A percentile compares a stretch with the other conserved stretches of the same genome.
These are phyloP conservation scores for Drechslerella dactyloides DNA, from an alignment of 2,329 filamentous ascomycete genomes.

Conservation along the genomic window DNA sequence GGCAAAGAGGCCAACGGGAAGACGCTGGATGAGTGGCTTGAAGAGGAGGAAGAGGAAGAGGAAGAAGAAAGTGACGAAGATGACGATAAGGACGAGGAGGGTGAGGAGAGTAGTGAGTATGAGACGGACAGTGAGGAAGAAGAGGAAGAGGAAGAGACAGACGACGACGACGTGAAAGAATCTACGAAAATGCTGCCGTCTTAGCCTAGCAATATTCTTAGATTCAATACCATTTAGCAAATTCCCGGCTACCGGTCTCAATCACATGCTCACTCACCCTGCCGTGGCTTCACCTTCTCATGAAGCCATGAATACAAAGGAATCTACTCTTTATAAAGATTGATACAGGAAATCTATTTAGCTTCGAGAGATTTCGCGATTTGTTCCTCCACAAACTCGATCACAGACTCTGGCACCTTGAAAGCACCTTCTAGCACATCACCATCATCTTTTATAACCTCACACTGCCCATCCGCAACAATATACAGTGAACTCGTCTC, in stretches of 20 bases:
- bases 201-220: constrained; percentile 4
- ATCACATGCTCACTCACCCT: neutral
- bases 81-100: constrained; percentile 59
- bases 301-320: no score
- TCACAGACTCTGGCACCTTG: constrained; percentile 5
- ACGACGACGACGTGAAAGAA: constrained; percentile 58
- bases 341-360: constrained; percentile 15
- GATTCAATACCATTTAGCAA: constrained; percentile 17
- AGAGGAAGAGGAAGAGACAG: constrained; percentile 60
- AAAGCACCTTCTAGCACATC: neutral
- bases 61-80: constrained; percentile 65
- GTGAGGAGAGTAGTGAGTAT: constrained; percentile 55
- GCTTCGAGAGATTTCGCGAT: constrained; percentile 1
- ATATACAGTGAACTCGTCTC: neutral
- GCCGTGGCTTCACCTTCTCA: no score
- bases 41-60: constrained; percentile 65
- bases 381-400: constrained; percentile 1
- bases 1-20: constrained; percentile 68
- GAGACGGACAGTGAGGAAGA: constrained; percentile 58
- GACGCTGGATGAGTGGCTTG: constrained; percentile 91
- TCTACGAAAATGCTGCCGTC: constrained; percentile 58
- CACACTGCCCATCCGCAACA: neutral
- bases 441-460: neutral
- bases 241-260: neutral
- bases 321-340: no score